A percentile compares a stretch with the other conserved stretches of the same genome.
These are phyloP conservation scores for Blepharisma japonicum DNA, from an alignment of 73 alveolate species.

Conservation along the genomic window DNA sequence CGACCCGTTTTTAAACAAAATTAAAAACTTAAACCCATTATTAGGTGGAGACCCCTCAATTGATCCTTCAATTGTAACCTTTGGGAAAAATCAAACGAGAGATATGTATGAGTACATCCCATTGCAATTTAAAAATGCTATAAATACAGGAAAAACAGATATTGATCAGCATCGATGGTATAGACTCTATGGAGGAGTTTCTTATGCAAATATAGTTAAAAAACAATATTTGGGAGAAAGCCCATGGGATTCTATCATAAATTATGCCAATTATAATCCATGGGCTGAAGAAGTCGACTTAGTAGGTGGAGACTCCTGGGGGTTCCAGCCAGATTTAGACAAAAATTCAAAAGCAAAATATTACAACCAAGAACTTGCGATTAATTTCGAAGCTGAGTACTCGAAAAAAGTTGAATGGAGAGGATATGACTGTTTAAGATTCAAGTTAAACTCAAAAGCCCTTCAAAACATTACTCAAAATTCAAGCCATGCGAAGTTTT, in stretches of 20 bases:
- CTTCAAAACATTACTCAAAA: background rate
- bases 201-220: background rate
- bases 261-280: conserved; percentile 15
- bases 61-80: background rate
- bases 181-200: conserved; percentile 13
- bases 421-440: background rate
- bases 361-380: background rate
- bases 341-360: background rate
- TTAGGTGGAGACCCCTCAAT: conserved; percentile 31
- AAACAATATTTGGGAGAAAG: conserved; percentile 1
- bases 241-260: background rate
- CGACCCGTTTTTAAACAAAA: background rate
- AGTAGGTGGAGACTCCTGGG: conserved; percentile 19
- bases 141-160: conserved; percentile 1
- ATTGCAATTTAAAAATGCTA: background rate
- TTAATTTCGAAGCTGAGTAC: background rate
- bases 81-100: background rate
- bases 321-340: background rate
- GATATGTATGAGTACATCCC: background rate
- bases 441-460: background rate
- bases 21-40: background rate
- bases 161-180: background rate
- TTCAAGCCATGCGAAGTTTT: background rate
- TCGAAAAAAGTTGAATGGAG: background rate
- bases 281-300: conserved; percentile 12